phyloP scores from a whole-genome alignment of 106 monocot species.

The Dioscorea dumetorum region DNA sequence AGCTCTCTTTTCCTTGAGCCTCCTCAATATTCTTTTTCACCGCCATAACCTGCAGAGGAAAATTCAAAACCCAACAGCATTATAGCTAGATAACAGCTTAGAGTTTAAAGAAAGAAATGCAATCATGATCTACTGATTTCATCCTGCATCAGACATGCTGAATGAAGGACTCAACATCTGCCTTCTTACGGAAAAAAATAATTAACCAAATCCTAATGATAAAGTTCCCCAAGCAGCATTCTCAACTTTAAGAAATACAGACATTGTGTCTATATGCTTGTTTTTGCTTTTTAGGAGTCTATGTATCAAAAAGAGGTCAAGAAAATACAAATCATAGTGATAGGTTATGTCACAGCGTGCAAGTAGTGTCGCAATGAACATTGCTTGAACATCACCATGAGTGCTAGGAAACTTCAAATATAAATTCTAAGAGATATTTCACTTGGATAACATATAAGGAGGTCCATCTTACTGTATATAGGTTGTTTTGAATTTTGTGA shows the following conservation, averaged over 20 bases:
- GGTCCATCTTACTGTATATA: too few species aligned
- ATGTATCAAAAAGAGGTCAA: not conserved
- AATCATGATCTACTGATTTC: not conserved
- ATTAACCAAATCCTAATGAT: not conserved
- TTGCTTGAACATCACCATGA: not conserved
- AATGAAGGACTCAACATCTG: not conserved
- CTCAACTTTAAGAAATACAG: too few species aligned
- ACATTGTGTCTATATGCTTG: not conserved
- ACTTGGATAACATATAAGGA: too few species aligned
- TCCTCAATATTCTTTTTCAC: slow-evolving; percentile 98
- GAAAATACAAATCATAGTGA: not conserved
- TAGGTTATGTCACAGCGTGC: not conserved
- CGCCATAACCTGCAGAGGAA: slow-evolving; percentile 61
- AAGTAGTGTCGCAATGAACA: not conserved
- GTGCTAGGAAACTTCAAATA: too few species aligned
- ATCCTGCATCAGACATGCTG: not conserved
- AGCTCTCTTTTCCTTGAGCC: slow-evolving; percentile 84
- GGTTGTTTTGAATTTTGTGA: too few species aligned
- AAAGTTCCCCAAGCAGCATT: not conserved
- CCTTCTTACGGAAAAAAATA: not conserved
- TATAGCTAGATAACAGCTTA: too few species aligned
- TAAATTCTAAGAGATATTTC: too few species aligned
- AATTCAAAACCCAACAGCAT: not conserved
- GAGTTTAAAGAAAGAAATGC: not conserved
- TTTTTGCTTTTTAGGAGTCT: not conserved